phyloP scores from a whole-genome alignment of 2,329 filamentous ascomycete genomes.

The Neoscytalidium dimidiatum region DNA sequence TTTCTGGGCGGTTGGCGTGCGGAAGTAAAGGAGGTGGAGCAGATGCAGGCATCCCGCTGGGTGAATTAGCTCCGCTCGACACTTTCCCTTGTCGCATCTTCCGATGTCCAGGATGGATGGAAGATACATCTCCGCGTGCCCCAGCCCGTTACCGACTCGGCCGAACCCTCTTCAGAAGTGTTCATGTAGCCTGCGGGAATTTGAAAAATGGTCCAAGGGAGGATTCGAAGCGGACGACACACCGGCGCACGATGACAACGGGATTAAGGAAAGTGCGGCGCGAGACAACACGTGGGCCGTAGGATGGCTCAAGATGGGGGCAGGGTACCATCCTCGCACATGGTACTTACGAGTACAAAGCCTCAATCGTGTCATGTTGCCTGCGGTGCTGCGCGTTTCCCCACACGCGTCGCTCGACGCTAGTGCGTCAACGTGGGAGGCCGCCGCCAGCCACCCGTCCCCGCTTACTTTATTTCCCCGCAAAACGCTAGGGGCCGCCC shows the following conservation, averaged over 20 bases:
- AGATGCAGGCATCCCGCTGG: not conserved
- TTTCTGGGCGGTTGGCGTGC: conserved; percentile 1
- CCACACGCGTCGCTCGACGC: conserved; percentile 12
- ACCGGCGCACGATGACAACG: not conserved
- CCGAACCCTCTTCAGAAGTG: not conserved
- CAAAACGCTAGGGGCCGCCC: conserved; percentile 5
- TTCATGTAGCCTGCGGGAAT: too few species aligned
- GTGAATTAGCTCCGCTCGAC: not conserved
- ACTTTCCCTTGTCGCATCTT: not conserved
- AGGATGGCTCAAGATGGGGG: not conserved
- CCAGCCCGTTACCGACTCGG: not conserved
- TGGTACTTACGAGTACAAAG: conserved; percentile 1
- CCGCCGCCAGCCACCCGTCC: conserved; percentile 12
- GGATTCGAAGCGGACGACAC: too few species aligned
- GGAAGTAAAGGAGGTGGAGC: conserved; percentile 6
- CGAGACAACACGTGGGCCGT: not conserved
- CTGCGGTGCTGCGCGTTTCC: not conserved
- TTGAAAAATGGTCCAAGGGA: too few species aligned
- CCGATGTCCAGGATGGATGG: not conserved
- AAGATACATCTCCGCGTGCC: not conserved
- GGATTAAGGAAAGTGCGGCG: not conserved
- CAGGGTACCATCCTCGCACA: conserved; percentile 6
- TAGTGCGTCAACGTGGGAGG: conserved; percentile 7
- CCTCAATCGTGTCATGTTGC: conserved; percentile 9
- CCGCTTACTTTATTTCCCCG: conserved; percentile 20